These are phyloP conservation scores for Bigelowiella natans DNA, from an alignment of 78 protist genomes.

Conservation along the genomic window DNA sequence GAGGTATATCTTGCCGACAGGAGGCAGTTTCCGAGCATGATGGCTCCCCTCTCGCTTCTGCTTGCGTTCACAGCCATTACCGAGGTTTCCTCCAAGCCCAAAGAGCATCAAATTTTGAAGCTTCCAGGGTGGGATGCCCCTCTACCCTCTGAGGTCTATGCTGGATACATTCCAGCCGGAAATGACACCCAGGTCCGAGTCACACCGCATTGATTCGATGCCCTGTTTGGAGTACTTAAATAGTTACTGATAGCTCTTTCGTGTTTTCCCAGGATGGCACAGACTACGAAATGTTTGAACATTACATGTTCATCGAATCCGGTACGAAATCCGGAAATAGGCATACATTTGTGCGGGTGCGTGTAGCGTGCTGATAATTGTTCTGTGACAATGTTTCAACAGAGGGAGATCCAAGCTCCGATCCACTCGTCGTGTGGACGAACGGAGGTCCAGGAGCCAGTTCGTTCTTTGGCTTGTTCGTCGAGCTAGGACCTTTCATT, in stretches of 20 bases:
- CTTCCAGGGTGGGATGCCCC: not conserved
- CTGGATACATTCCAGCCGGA: not conserved
- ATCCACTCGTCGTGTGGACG: too few relatives aligned
- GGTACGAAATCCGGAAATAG: not conserved
- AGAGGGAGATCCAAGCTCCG: too few relatives aligned
- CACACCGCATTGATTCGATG: not conserved
- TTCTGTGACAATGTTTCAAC: not conserved
- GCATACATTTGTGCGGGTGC: not conserved
- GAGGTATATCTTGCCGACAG: too few relatives aligned
- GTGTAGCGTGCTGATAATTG: not conserved
- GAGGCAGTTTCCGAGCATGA: too few relatives aligned
- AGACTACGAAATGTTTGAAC: not conserved
- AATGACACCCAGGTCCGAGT: not conserved
- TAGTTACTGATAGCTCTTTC: too few relatives aligned
- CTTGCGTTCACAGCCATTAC: too few relatives aligned
- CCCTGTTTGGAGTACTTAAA: too few relatives aligned
- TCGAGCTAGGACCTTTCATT: conserved; percentile 38
- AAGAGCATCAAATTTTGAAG: too few relatives aligned
- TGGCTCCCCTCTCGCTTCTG: too few relatives aligned
- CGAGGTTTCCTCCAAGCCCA: too few relatives aligned
- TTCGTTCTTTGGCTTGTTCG: conserved; percentile 29
- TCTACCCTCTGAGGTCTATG: not conserved
- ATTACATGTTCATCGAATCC: not conserved
- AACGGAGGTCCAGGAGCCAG: conserved; percentile 42
- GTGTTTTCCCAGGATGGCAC: not conserved